Evolutionary conservation across 2,329 filamentous ascomycete species (phyloP).

Genomic region (Fusarium agapanthi): DNA sequence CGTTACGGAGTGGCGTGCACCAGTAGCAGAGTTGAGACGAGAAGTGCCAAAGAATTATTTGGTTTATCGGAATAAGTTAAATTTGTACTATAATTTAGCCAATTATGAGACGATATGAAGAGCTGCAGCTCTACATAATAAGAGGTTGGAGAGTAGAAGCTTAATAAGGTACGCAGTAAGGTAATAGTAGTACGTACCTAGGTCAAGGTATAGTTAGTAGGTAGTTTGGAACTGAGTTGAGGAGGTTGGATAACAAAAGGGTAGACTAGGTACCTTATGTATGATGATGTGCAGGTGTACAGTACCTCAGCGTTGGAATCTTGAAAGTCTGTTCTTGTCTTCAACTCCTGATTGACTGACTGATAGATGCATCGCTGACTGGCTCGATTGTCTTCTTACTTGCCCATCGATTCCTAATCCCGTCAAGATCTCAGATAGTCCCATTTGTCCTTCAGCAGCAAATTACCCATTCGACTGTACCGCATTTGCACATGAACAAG

Average conservation of each 20-base stretch:
- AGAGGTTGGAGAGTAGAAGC: neutral
- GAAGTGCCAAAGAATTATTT: neutral
- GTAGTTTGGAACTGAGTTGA: neutral
- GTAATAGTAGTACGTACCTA: neutral
- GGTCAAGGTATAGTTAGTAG: neutral
- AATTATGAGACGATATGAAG: conserved; percentile 3
- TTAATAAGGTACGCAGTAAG: neutral
- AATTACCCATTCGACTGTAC: conserved; percentile 15
- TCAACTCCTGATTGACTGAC: conserved; percentile 10
- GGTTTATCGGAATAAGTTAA: neutral
- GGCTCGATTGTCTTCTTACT: neutral
- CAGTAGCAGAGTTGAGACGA: conserved; percentile 13
- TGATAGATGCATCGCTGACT: neutral
- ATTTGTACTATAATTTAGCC: neutral
- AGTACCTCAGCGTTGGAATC: conserved; percentile 9
- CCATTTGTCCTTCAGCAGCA: conserved; percentile 11
- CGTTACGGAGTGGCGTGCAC: conserved; percentile 22
- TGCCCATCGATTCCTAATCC: conserved; percentile 29
- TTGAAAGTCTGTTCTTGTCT: conserved; percentile 14
- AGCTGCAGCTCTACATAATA: conserved; percentile 21
- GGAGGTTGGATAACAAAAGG: conserved; percentile 1
- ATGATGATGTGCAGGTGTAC: neutral
- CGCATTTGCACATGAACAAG: conserved; percentile 5
- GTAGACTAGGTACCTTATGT: neutral
- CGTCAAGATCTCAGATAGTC: conserved; percentile 28